These are phyloP conservation scores for Neoconidiobolus thromboides DNA, from an alignment of 371 early-diverging fungal species.

Conservation along the genomic window DNA sequence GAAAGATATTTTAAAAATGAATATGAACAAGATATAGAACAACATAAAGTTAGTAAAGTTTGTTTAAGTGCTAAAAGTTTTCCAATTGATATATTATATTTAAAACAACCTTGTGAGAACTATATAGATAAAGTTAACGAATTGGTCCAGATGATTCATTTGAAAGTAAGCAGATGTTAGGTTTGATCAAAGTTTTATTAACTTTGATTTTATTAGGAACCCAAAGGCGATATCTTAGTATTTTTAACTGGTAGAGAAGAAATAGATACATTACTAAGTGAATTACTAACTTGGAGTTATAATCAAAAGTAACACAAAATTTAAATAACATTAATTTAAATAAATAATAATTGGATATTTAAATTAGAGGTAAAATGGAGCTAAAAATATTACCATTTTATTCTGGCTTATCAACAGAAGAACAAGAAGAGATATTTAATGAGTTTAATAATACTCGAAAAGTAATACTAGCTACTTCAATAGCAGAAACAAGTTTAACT, in stretches of 20 bases:
- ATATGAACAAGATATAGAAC: slow-evolving; percentile 9
- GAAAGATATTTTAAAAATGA: slow-evolving; percentile 33
- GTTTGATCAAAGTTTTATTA: neutral
- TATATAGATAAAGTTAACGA: slow-evolving; percentile 40
- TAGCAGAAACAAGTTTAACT: slow-evolving; percentile 73
- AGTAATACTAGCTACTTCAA: slow-evolving; percentile 62
- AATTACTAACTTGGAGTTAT: neutral
- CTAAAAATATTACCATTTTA: slow-evolving; percentile 25
- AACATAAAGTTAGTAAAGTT: neutral
- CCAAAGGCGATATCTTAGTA: slow-evolving; percentile 57
- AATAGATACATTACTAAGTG: slow-evolving; percentile 37
- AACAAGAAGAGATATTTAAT: slow-evolving; percentile 48
- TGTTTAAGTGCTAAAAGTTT: slow-evolving; percentile 9
- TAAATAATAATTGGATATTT: neutral
- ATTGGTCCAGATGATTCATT: slow-evolving; percentile 43
- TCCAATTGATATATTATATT: slow-evolving; percentile 49
- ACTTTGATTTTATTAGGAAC: slow-evolving; percentile 16
- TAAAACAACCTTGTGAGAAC: slow-evolving; percentile 26
- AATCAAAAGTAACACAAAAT: neutral
- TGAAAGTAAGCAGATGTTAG: slow-evolving; percentile 13
- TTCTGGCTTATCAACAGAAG: slow-evolving; percentile 47
- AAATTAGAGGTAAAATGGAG: neutral
- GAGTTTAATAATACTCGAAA: slow-evolving; percentile 43
- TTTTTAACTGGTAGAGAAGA: slow-evolving; percentile 77
- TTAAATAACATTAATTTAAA: neutral